Evolutionary conservation across 2,329 filamentous ascomycete genomes (phyloP).

Genomic region (Monilinia fructicola): DNA sequence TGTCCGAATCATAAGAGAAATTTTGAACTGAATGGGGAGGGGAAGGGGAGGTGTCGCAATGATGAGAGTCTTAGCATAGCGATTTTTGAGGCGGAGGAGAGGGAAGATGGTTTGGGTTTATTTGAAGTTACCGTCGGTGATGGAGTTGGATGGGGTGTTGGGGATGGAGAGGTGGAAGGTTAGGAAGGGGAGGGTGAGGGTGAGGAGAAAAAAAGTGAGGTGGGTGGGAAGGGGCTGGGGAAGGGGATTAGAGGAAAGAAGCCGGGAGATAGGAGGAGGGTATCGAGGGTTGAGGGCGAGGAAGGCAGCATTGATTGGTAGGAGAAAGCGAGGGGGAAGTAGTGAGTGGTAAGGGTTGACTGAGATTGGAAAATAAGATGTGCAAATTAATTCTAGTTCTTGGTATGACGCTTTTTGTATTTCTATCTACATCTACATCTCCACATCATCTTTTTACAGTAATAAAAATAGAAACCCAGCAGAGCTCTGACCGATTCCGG

Average conservation of each 20-base stretch:
- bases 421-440: too few relatives aligned
- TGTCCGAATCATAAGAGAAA: constrained; percentile 91
- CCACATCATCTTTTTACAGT: too few relatives aligned
- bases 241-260: constrained; percentile 12
- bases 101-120: constrained; percentile 75
- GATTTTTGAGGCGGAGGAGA: constrained; percentile 74
- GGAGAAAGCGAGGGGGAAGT: too few relatives aligned
- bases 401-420: too few relatives aligned
- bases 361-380: too few relatives aligned
- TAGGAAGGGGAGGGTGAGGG: not conserved
- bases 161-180: constrained; percentile 80
- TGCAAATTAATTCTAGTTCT: too few relatives aligned
- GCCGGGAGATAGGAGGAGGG: not conserved
- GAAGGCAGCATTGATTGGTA: constrained; percentile 16
- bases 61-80: constrained; percentile 77
- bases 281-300: not conserved
- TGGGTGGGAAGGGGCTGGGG: not conserved
- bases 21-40: constrained; percentile 68
- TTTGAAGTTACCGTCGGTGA: constrained; percentile 74
- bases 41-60: constrained; percentile 70
- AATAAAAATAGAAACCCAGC: too few relatives aligned
- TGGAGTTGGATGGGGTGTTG: constrained; percentile 75
- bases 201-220: not conserved
- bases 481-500: too few relatives aligned
- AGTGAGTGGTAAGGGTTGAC: too few relatives aligned